phyloP scores from a whole-genome alignment of 805 yeast species.

The Candida silvicultrix region DNA sequence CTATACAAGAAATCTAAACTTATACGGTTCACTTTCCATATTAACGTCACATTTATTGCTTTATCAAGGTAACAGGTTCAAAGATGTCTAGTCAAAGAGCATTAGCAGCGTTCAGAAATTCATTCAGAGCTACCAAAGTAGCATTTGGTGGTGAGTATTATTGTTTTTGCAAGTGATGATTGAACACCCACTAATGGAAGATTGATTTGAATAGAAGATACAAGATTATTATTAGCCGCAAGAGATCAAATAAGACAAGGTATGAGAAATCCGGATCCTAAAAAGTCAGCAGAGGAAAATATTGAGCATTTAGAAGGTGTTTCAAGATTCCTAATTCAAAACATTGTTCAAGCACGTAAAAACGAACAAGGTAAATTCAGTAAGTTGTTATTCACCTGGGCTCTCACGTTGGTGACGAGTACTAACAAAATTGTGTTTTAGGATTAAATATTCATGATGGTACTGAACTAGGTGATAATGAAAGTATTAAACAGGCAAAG shows the following conservation, averaged over 20 bases:
- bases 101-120: slow-evolving; percentile 54
- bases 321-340: slow-evolving; percentile 58
- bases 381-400: slow-evolving; percentile 18
- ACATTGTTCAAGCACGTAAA: slow-evolving; percentile 81
- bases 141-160: slow-evolving; percentile 41
- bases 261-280: slow-evolving; percentile 41
- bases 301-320: slow-evolving; percentile 60
- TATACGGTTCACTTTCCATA: too few species aligned
- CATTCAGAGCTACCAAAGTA: slow-evolving; percentile 56
- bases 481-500: slow-evolving; percentile 53
- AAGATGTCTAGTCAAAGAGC: slow-evolving; percentile 20
- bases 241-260: slow-evolving; percentile 54
- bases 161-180: too few species aligned
- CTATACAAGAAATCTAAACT: too few species aligned
- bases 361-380: slow-evolving; percentile 36
- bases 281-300: slow-evolving; percentile 41
- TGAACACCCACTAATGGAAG: too few species aligned
- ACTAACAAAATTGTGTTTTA: slow-evolving; percentile 14
- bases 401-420: too few species aligned
- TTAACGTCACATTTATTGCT: too few species aligned
- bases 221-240: slow-evolving; percentile 47
- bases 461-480: slow-evolving; percentile 91
- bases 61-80: too few species aligned
- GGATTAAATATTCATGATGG: slow-evolving; percentile 67
- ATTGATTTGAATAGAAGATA: slow-evolving; percentile 29